Evolutionary conservation across 352 stramenopile species (phyloP).

Genomic region (Blastocystis sp.): DNA sequence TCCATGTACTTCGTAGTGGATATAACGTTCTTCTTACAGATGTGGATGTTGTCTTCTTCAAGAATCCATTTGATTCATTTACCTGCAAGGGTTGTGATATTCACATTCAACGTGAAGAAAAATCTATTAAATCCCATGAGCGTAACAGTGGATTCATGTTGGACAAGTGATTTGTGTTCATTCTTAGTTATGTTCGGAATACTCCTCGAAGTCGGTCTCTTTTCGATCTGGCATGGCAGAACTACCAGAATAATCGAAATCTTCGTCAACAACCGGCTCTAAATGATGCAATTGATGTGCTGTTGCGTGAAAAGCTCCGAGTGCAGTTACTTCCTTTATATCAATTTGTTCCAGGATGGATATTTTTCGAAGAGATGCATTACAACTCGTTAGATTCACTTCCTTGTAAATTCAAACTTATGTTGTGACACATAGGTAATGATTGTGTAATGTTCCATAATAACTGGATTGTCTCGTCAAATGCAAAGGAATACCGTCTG

Average conservation of each 20-base stretch:
- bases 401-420: slow-evolving; percentile 22
- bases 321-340: slow-evolving; percentile 28
- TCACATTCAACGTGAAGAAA: slow-evolving; percentile 62
- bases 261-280: slow-evolving; percentile 52
- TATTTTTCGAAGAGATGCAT: slow-evolving; percentile 61
- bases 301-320: not conserved
- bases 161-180: not conserved
- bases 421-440: not conserved
- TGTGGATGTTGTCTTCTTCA: slow-evolving; percentile 60
- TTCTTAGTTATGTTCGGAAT: slow-evolving; percentile 45
- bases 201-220: not conserved
- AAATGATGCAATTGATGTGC: slow-evolving; percentile 11
- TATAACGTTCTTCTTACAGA: slow-evolving; percentile 64
- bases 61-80: slow-evolving; percentile 63
- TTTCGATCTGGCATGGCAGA: slow-evolving; percentile 25
- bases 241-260: slow-evolving; percentile 42
- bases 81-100: slow-evolving; percentile 12
- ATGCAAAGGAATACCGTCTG: slow-evolving; percentile 59
- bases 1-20: slow-evolving; percentile 31
- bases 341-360: slow-evolving; percentile 29
- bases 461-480: slow-evolving; percentile 56
- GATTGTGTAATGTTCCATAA: slow-evolving; percentile 67
- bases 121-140: not conserved
- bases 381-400: not conserved
- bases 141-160: slow-evolving; percentile 64